Base-by-base conservation (phyloP, 1,284 basidiomycete species). In the Fomitiporia mediterranea region DNA sequence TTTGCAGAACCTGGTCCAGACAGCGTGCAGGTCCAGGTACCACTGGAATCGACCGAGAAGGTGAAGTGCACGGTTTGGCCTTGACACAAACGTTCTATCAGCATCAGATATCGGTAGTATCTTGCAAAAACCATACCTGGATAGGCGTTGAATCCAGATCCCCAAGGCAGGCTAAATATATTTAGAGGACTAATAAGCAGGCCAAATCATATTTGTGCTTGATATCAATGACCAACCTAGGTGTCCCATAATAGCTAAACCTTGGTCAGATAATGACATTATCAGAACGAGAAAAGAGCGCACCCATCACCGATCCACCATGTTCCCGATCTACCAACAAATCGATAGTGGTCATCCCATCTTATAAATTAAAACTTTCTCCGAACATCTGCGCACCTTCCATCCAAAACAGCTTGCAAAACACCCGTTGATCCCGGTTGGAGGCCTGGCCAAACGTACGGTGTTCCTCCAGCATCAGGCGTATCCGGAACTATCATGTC, bases 401-500 rank as follows among this genome's bases (percentile, higher is more conserved):
- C 61, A 56, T 61, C 58, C 21, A 61, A 49, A 7, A 60, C 60
- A 39, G 61, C 60, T 51, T 62, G 63, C n/a, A 64, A 50, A 4
- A 62, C 63, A 3, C 61, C 63, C 8, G 57, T 61, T 6, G 50
- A 43, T 13, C 61, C 55, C 21, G 55, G 57, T 44, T 64, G 61
- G 13, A 64, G 38, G 35, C 61, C 63, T 0, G 63, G 60, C 63
- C 63, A 64, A 3, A 64, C 61, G 19, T 58, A 62, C 1, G 61
- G 58, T 11, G 60, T 62, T 30, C 61, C 63, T 23, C 48, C 54
- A 25, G 57, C 35, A 21, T 56, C 39, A 27, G 60, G 57, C 5
- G 55, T 35, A 35, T 57, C 48, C 4, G 60, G 61, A n/a, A 62
- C 56, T 6, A 61, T 53, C 56, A 62, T 54, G 27, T 61, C 57